These are phyloP conservation scores for Byssothecium circinans DNA, from an alignment of 2,329 filamentous ascomycete species.

Conservation along the genomic window DNA sequence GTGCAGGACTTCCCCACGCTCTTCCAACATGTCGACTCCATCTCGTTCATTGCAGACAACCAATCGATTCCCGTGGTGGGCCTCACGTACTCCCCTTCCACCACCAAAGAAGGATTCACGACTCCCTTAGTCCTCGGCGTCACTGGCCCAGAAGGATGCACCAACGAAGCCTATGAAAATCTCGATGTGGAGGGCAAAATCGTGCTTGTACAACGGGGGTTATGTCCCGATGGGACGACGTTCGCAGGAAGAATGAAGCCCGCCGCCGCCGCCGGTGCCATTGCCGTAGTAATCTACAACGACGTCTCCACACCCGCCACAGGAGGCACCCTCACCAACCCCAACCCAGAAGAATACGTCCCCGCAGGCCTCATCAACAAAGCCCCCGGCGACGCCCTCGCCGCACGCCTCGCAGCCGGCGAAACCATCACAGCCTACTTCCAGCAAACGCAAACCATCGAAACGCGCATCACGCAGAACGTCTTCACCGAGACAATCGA, in stretches of 20 bases:
- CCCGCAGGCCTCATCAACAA: constrained; percentile 48
- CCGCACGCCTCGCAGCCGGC: constrained; percentile 44
- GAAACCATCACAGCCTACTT: constrained; percentile 47
- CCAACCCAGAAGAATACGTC: constrained; percentile 41
- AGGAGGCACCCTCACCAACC: constrained; percentile 44
- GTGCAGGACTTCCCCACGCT: constrained; percentile 54
- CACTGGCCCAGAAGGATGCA: constrained; percentile 45
- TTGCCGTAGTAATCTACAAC: constrained; percentile 48
- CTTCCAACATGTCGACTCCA: constrained; percentile 47
- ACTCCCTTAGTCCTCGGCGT: constrained; percentile 46
- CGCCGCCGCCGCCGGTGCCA: constrained; percentile 46
- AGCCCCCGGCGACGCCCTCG: constrained; percentile 47
- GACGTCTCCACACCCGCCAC: constrained; percentile 42
- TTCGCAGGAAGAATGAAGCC: constrained; percentile 46
- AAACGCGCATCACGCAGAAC: constrained; percentile 54
- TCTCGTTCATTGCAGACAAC: constrained; percentile 44
- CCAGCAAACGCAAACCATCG: constrained; percentile 50
- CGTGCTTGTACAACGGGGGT: constrained; percentile 46
- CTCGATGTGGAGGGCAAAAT: constrained; percentile 47
- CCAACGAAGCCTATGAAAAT: constrained; percentile 39
- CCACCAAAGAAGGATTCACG: constrained; percentile 49
- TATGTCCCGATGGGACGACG: constrained; percentile 47
- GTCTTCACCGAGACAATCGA: constrained; percentile 45
- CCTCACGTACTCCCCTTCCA: constrained; percentile 54
- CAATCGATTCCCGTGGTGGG: constrained; percentile 45